These are phyloP conservation scores for Panus rudis DNA, from an alignment of 768 basidiomycete genomes.

Conservation along the genomic window DNA sequence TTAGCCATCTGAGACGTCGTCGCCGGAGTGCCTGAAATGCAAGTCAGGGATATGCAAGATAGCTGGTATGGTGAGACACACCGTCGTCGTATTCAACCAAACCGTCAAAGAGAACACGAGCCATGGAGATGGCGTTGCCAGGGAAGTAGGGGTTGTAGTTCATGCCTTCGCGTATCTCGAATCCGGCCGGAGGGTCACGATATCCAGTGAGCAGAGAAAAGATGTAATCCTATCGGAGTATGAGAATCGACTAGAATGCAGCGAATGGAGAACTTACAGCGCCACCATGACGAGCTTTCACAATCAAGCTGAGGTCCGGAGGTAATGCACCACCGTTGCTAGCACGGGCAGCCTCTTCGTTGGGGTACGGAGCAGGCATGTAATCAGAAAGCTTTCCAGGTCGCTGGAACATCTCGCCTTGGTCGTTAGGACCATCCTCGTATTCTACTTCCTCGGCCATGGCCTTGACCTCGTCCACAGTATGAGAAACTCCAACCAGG, in stretches of 20 bases:
- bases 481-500: constrained; percentile 96
- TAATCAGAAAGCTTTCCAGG: constrained; percentile 99
- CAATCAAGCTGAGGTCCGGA: constrained; percentile 93
- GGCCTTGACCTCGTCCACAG: constrained; percentile 77
- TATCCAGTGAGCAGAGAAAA: constrained; percentile 97
- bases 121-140: constrained; percentile 98
- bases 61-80: too few relatives aligned
- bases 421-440: constrained; percentile 87
- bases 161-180: constrained; percentile 94
- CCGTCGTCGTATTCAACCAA: constrained; percentile 96
- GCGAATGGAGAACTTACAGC: constrained; percentile 53
- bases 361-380: constrained; percentile 90
- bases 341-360: constrained; percentile 95
- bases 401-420: constrained; percentile 98
- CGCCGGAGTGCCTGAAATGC: constrained; percentile 75
- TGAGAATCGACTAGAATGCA: background rate
- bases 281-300: constrained; percentile 96
- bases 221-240: constrained; percentile 85
- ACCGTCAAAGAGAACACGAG: constrained; percentile 91
- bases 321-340: constrained; percentile 92
- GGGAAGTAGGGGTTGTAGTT: constrained; percentile 99
- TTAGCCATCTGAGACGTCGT: constrained; percentile 99
- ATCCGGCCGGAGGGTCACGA: constrained; percentile 91
- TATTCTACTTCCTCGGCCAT: constrained; percentile 99
- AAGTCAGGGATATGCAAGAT: background rate